These are phyloP conservation scores for Debaryomyces castellii DNA, from an alignment of 805 yeast species.

Conservation along the genomic window DNA sequence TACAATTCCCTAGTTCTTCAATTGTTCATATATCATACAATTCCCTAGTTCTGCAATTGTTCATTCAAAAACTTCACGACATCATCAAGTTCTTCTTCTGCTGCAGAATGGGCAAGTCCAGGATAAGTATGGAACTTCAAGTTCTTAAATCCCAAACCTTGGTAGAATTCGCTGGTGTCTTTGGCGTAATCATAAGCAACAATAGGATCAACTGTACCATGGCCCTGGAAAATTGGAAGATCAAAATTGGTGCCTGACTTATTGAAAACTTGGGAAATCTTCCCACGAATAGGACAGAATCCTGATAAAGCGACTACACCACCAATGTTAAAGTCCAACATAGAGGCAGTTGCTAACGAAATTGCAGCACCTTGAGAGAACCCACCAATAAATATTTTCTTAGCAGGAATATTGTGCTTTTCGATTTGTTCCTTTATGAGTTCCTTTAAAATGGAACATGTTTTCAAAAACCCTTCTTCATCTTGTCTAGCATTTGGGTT, in stretches of 20 bases:
- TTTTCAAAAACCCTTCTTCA: slow-evolving; percentile 50
- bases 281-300: slow-evolving; percentile 47
- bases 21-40: too few species aligned
- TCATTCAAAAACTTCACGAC: slow-evolving; percentile 35
- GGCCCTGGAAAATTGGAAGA: slow-evolving; percentile 86
- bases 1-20: too few species aligned
- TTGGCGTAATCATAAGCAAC: slow-evolving; percentile 45
- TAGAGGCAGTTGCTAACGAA: slow-evolving; percentile 58
- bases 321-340: slow-evolving; percentile 62
- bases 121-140: slow-evolving; percentile 51
- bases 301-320: slow-evolving; percentile 82
- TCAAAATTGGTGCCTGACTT: slow-evolving; percentile 41
- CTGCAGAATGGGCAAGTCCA: slow-evolving; percentile 68
- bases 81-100: slow-evolving; percentile 64
- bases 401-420: slow-evolving; percentile 50
- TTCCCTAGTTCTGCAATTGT: background rate
- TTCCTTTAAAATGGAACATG: slow-evolving; percentile 44
- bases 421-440: slow-evolving; percentile 55
- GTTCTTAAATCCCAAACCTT: slow-evolving; percentile 43
- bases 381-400: slow-evolving; percentile 86
- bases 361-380: slow-evolving; percentile 94
- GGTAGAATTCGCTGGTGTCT: slow-evolving; percentile 44
- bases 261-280: slow-evolving; percentile 14
- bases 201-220: slow-evolving; percentile 77
- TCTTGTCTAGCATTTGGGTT: slow-evolving; percentile 49